These are phyloP conservation scores for Kluyveromyces marxianus DNA, from an alignment of 1,139 yeast genomes.

Conservation along the genomic window DNA sequence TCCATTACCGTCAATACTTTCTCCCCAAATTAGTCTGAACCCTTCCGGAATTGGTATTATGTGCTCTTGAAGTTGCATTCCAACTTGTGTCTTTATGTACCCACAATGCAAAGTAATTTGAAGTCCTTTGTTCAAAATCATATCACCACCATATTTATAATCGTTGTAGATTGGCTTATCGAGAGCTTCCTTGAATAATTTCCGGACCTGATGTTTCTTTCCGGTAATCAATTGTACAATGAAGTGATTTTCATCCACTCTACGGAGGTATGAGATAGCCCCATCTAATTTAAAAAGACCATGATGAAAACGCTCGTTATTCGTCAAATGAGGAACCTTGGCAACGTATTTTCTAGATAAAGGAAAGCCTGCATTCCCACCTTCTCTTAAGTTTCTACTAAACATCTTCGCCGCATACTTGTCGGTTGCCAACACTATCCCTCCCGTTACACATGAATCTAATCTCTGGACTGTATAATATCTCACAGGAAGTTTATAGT, in stretches of 20 bases:
- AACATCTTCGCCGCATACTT: constrained; percentile 29
- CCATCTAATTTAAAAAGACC: constrained; percentile 13
- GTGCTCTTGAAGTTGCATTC: constrained; percentile 14
- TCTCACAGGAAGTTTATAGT: no score
- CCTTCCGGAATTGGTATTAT: constrained; percentile 16
- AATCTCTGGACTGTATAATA: constrained; percentile 25
- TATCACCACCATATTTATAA: constrained; percentile 21
- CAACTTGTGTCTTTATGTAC: constrained; percentile 22
- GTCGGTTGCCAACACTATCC: constrained; percentile 30
- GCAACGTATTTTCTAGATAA: constrained; percentile 28
- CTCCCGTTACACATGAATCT: constrained; percentile 36
- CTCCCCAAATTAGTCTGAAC: constrained; percentile 11
- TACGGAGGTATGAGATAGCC: constrained; percentile 17
- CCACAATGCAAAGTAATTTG: constrained; percentile 32
- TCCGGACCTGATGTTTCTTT: constrained; percentile 39
- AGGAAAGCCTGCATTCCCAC: constrained; percentile 31
- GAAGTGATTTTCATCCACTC: constrained; percentile 21
- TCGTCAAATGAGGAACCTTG: constrained; percentile 10
- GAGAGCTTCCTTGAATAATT: constrained; percentile 26
- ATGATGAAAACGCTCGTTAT: background rate
- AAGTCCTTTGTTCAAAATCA: constrained; percentile 5
- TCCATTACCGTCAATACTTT: constrained; percentile 13
- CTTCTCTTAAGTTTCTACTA: constrained; percentile 25
- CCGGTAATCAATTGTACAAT: constrained; percentile 37
- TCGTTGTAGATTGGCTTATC: constrained; percentile 28